phyloP scores from a whole-genome alignment of 2,329 filamentous ascomycete genomes.

The Elsinoe ampelina region DNA sequence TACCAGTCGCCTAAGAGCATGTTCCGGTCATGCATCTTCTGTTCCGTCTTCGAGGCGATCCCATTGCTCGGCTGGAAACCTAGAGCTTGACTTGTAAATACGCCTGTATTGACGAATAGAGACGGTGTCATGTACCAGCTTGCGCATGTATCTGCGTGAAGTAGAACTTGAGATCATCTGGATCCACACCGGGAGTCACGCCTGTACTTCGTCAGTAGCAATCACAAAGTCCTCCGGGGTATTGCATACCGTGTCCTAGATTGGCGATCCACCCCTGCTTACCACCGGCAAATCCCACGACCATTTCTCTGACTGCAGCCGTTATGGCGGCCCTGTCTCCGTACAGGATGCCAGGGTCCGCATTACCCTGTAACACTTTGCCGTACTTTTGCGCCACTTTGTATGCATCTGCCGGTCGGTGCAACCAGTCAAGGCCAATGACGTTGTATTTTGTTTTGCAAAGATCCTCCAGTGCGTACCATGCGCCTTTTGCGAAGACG shows the following conservation, averaged over 20 bases:
- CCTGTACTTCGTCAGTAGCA: constrained; percentile 42
- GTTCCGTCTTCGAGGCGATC: constrained; percentile 21
- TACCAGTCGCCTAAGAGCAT: constrained; percentile 28
- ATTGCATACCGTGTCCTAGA: constrained; percentile 72
- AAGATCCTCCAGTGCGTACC: constrained; percentile 82
- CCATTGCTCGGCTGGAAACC: constrained; percentile 22
- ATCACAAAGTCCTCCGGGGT: not conserved
- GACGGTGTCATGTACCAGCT: constrained; percentile 30
- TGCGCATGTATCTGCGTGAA: constrained; percentile 74
- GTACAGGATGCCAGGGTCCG: constrained; percentile 87
- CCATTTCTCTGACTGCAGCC: constrained; percentile 73
- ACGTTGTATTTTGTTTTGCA: constrained; percentile 88
- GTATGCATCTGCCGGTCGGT: constrained; percentile 77
- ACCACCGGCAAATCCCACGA: constrained; percentile 69
- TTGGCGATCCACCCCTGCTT: constrained; percentile 97
- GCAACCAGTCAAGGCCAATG: constrained; percentile 89
- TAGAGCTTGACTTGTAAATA: constrained; percentile 26
- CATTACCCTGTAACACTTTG: constrained; percentile 87
- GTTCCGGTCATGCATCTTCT: constrained; percentile 29
- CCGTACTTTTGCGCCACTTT: constrained; percentile 59
- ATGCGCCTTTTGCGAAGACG: constrained; percentile 95
- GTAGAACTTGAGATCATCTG: constrained; percentile 86
- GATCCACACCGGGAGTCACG: constrained; percentile 89
- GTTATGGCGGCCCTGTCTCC: constrained; percentile 76
- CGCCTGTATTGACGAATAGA: constrained; percentile 15